These are phyloP conservation scores for Capillidium rhysosporum DNA, from an alignment of 371 early-diverging fungal species.

Conservation along the genomic window DNA sequence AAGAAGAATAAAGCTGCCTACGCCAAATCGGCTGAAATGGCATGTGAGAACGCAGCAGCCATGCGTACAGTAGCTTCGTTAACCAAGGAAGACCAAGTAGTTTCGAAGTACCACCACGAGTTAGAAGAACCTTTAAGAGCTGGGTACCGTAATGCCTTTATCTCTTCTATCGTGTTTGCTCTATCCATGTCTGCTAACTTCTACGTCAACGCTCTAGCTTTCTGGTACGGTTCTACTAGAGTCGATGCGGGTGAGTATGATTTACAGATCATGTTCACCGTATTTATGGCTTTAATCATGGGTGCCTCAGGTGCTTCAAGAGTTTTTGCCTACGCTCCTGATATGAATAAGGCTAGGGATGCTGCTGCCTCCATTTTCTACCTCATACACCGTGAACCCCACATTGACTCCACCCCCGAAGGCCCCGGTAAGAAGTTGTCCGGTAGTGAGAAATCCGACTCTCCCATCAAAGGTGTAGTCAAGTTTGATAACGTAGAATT, in stretches of 20 bases:
- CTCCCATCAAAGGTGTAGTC: conserved; percentile 22
- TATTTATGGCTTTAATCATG: conserved; percentile 25
- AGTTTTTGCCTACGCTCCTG: conserved; percentile 8
- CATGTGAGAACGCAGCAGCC: conserved; percentile 70
- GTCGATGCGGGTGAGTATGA: conserved; percentile 13
- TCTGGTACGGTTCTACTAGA: conserved; percentile 31
- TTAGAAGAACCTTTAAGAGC: conserved; percentile 34
- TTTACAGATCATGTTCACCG: conserved; percentile 11
- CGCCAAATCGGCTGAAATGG: conserved; percentile 22
- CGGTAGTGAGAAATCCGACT: conserved; percentile 22
- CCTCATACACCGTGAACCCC: conserved; percentile 51
- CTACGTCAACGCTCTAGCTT: conserved; percentile 32
- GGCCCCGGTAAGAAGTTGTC: conserved; percentile 33
- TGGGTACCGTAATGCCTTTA: conserved; percentile 27
- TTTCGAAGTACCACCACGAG: conserved; percentile 23
- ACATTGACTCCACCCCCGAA: conserved; percentile 16
- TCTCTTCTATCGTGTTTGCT: conserved; percentile 34
- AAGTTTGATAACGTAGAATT: conserved; percentile 39
- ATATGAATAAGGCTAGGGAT: conserved; percentile 33
- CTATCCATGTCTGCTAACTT: conserved; percentile 35
- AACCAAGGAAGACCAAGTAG: conserved; percentile 48
- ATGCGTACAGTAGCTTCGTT: conserved; percentile 75
- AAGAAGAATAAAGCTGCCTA: conserved; percentile 1
- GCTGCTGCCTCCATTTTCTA: conserved; percentile 67
- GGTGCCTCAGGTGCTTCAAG: conserved; percentile 14